Conservation (phyloP, 257 asterid species). For the Marsdenia floribunda region DNA sequence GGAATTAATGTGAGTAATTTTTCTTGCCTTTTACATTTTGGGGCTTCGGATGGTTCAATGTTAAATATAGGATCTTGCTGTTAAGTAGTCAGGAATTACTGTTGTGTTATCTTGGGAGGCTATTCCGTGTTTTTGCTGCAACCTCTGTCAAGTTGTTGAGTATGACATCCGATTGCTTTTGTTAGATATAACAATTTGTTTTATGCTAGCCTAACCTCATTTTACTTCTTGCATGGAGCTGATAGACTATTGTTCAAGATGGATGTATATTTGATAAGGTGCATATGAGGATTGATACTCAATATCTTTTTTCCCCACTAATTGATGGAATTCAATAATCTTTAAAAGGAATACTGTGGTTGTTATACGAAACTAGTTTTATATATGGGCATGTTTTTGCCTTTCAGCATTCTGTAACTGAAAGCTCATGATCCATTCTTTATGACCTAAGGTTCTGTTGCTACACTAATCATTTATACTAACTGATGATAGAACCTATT, state of each 20-base stretch:
- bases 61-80: background rate
- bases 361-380: background rate
- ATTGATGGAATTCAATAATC: background rate
- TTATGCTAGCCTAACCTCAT: background rate
- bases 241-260: background rate
- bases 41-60: background rate
- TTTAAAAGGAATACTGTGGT: background rate
- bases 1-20: conserved; percentile 37
- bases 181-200: background rate
- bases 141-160: background rate
- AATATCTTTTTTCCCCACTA: background rate
- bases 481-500: background rate
- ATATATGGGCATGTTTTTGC: background rate
- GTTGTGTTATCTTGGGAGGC: background rate
- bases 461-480: background rate
- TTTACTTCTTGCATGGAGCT: background rate
- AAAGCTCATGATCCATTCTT: background rate
- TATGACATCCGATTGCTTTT: background rate
- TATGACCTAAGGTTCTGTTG: background rate
- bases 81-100: background rate
- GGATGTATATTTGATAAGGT: background rate
- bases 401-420: background rate
- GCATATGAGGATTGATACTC: background rate
- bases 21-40: background rate
- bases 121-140: background rate